Evolutionary conservation across 2,329 filamentous ascomycete species (phyloP).

Genomic region (Cytospora chrysosperma): DNA sequence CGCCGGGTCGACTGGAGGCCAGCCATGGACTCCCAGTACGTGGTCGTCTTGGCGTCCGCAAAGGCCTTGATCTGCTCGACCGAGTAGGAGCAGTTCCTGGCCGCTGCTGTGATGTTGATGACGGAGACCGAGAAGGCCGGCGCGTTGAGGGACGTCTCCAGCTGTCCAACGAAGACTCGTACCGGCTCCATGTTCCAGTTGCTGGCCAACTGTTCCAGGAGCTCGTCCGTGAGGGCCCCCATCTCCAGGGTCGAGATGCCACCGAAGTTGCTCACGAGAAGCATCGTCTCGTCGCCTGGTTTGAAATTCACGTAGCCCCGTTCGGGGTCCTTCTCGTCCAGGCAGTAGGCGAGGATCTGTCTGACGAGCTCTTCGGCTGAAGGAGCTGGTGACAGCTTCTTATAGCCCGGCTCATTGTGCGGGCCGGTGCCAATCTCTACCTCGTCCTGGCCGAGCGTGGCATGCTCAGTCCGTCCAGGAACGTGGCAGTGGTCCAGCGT

Average conservation of each 20-base stretch:
- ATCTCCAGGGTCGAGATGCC: constrained; percentile 59
- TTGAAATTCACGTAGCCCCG: constrained; percentile 50
- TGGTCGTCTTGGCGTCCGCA: constrained; percentile 63
- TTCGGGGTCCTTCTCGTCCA: constrained; percentile 55
- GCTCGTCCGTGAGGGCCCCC: constrained; percentile 52
- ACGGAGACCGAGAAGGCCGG: constrained; percentile 69
- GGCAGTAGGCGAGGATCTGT: constrained; percentile 58
- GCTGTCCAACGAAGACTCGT: constrained; percentile 60
- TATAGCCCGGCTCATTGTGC: constrained; percentile 65
- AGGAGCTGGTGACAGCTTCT: constrained; percentile 53
- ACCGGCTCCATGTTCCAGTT: constrained; percentile 51
- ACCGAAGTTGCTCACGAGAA: constrained; percentile 60
- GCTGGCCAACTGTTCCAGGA: constrained; percentile 47
- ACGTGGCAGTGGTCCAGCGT: constrained; percentile 62
- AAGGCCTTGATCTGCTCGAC: constrained; percentile 58
- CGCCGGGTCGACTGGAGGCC: constrained; percentile 44
- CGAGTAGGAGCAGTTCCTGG: constrained; percentile 45
- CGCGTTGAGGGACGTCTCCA: constrained; percentile 72
- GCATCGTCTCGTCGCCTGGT: constrained; percentile 47
- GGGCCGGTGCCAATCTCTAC: constrained; percentile 66
- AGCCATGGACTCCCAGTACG: constrained; percentile 52
- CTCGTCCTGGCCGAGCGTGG: constrained; percentile 48
- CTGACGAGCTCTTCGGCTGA: constrained; percentile 50
- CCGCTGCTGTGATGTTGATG: constrained; percentile 55
- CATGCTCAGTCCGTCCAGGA: constrained; percentile 50